Base-by-base conservation (phyloP, 768 basidiomycete genomes). In the Xanthoconium stramineum region DNA sequence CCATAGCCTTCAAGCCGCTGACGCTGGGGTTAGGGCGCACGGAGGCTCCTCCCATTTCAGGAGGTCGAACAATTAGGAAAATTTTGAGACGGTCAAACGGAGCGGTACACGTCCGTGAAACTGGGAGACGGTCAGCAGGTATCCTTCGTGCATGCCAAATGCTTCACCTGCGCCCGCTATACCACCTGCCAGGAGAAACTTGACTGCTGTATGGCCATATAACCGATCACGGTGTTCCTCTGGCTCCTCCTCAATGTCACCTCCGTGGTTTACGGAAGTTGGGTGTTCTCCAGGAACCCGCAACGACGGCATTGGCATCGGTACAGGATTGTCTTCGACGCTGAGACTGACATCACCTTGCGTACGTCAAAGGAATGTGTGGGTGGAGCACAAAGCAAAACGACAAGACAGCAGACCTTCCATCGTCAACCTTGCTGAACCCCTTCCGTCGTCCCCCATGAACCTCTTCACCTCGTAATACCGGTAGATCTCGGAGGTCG, bases 51-150 rank as follows among this genome's bases (percentile, higher is more conserved):
- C 84, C 83, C 28, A 88, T 79, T 65, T 91, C 88, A 63, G 86
- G 86, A 36, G 87, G 78, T 55, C 91, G 81, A 28, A 97, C 98
- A 59, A 98, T 98, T 55, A 99, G 80, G 72, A 97, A 98, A 53
- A 99, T 83, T 72, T 96, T 99, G 49, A 99, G 78, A 52, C 97
- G 85, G 75, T 99, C 97, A 61, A 98, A 98, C 1, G 97, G 97
- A 7, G 97, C 97, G 0, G 97, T 99, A 57, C 92, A 94, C 44
- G 95, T 91, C 63, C 97, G 82, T 14, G 96, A 98, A 30, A 98
- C 97, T 97, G n/a, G 32, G 40, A 53, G 29, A 35, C 37, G 59
- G 55, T 52, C 43, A 63, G 52, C 6, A 29, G 42, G 19, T 9
- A 40, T 50, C n/a, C 36, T 35, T 45, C 15, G 20, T 33, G 47